Evolutionary conservation across 2,329 filamentous ascomycete species (phyloP).

Genomic region (Sphaerulina vaccinii): DNA sequence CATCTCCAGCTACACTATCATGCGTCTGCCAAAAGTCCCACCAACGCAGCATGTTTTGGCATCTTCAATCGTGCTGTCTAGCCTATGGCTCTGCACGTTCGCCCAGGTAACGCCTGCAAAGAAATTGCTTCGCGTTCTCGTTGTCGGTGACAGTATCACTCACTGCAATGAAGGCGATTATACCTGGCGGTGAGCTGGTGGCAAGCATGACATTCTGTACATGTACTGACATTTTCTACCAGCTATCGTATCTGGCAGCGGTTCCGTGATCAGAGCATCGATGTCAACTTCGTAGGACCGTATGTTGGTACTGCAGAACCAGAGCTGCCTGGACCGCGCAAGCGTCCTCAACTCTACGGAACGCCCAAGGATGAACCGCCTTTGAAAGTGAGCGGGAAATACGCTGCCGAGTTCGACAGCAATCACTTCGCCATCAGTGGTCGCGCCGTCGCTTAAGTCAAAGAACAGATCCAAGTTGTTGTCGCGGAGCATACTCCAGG

Average conservation of each 20-base stretch:
- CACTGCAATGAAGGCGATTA: conserved; percentile 40
- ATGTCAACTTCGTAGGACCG: conserved; percentile 34
- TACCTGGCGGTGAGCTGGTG: too few relatives aligned
- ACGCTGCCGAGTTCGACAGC: not conserved
- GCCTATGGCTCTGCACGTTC: too few relatives aligned
- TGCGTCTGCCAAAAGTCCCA: too few relatives aligned
- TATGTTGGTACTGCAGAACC: conserved; percentile 40
- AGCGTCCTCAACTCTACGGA: conserved; percentile 9
- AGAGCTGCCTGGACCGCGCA: conserved; percentile 31
- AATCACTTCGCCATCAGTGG: conserved; percentile 30
- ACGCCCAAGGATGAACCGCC: not conserved
- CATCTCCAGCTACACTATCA: too few relatives aligned
- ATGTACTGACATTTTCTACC: too few relatives aligned
- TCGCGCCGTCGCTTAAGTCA: conserved; percentile 35
- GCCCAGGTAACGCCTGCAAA: too few relatives aligned
- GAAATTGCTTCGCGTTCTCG: conserved; percentile 19
- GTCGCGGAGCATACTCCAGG: conserved; percentile 36
- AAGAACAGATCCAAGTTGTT: conserved; percentile 31
- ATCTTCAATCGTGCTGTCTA: too few relatives aligned
- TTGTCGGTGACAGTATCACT: conserved; percentile 29
- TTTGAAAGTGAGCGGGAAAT: conserved; percentile 16
- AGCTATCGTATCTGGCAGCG: conserved; percentile 45
- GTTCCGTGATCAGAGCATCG: conserved; percentile 31
- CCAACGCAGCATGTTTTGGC: too few relatives aligned
- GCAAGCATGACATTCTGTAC: too few relatives aligned